Evolutionary conservation across 2,329 filamentous ascomycete species (phyloP), one percentile per base, ranked within the genome.

Genomic region (Botrytis hyacinthi): DNA sequence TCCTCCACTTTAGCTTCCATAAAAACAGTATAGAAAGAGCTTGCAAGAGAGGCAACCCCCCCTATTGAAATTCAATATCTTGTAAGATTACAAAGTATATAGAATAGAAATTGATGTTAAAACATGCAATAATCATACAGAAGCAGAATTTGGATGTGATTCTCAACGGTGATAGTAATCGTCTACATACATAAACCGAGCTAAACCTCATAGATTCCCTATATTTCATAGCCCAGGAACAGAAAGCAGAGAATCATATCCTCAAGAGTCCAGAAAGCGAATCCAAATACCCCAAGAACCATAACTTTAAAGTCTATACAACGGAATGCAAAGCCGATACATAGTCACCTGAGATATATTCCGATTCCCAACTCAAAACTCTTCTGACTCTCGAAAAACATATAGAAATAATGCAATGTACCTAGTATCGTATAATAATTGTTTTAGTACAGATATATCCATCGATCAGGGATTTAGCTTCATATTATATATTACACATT

Each of bases 61-160:
- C 6, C n/a, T 29, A 18, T 3, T 4, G 12, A 54, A 29, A 29
- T 8, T 1, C 3, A 8, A 18, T 18, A 29, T n/a, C 0, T n/a
- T n/a, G 10, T 54, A 48, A 48, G 20, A 48, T 48, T 48, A 29
- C 2, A 54, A 4, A 54, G 26, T 14, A 54, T 3, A 8, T 6
- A 1, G 14, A 29, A 29, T 10, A 10, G 26, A 46, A 4, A 46
- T 18, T 14, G 29, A 54, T 18, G 8, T 18, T 18, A 4, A 9
- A 8, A 9, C 8, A 18, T 29, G 3, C 6, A 18, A 6, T 2
- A 18, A 54, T 7, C 14, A 14, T 3, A 18, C 14, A 7, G 6
- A 18, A 54, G 14, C 26, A 54, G 10, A 7, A 16, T 3, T 54
- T 3, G 4, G 9, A 12, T 8, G 2, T 20, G 18, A 22, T 20